Evolutionary conservation across 768 basidiomycete species (phyloP), one percentile per base, ranked within the genome.

Genomic region (Pisolithus albus): DNA sequence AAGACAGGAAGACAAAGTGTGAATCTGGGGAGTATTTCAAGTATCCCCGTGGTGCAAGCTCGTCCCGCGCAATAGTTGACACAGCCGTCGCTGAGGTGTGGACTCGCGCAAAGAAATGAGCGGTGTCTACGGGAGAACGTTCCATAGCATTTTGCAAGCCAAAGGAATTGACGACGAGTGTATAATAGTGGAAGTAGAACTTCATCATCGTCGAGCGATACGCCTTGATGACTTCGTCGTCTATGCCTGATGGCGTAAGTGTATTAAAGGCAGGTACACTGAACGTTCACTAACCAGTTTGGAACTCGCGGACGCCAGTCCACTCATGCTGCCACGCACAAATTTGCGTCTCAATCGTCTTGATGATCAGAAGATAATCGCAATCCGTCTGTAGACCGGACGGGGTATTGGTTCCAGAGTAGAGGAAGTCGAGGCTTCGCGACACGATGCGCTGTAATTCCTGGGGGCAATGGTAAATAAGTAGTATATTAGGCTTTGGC

Each of bases 101-200:
- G 54, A 85, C 86, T 32, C 88, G 80, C 13, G 82, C 79, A 61
- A 92, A 92, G 72, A 92, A 92, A 69, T 92, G 84, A 0, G 83
- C 83, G 39, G 89, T 83, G 61, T 92, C 82, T 40, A 87, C 68
- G 0, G 78, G 69, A 4, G 80, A 76, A 18, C 80, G 78, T 68
- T 95, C 94, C 51, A 97, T 71, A n/a, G 95, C 92, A 62, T 95
- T 89, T 67, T 99, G 94, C 40, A 99, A 77, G 10, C 95, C 95
- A 59, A 99, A 99, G 1, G 94, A 95, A 64, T 96, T 93, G 52
- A 97, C 72, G 36, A 96, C 89, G 47, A 99, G 79, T 70, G 82
- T 80, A 23, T 85, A 81, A 61, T 95, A 95, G 64, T 90, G 80
- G 70, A 80, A 87, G 65, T 91, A 92, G 63, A 92, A 94, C 57